Conservation (phyloP, 164 flowering plant species). For the Saururus chinensis region DNA sequence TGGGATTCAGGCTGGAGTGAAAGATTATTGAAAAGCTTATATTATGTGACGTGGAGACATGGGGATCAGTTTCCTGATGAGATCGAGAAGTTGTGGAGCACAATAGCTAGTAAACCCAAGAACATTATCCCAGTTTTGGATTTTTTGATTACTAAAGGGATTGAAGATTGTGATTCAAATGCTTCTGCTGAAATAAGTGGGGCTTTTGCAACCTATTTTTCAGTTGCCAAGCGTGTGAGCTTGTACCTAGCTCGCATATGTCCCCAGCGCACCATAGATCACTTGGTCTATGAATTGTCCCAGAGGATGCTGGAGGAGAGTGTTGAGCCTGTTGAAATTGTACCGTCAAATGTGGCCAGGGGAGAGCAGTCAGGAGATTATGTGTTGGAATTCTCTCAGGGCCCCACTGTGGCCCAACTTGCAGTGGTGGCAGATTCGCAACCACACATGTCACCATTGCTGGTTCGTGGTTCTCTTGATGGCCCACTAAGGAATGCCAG, state of each 20-base stretch:
- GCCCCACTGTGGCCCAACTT: constrained; percentile 60
- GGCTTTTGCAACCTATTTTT: constrained; percentile 95
- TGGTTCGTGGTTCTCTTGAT: constrained; percentile 92
- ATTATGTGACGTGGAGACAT: constrained; percentile 97
- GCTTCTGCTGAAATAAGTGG: constrained; percentile 97
- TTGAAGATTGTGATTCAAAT: constrained; percentile 98
- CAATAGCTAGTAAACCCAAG: constrained; percentile 87
- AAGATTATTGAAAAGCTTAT: constrained; percentile 83
- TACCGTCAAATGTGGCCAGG: constrained; percentile 39
- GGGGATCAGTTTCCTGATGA: constrained; percentile 99
- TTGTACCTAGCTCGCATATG: constrained; percentile 91
- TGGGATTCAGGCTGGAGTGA: constrained; percentile 99
- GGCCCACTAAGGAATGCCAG: constrained; percentile 85
- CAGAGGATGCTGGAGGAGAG: constrained; percentile 86
- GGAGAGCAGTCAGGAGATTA: constrained; percentile 47
- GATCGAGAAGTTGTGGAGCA: constrained; percentile 99
- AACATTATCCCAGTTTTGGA: constrained; percentile 95
- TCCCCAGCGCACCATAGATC: constrained; percentile 97
- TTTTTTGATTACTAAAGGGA: constrained; percentile 89
- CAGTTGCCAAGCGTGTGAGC: constrained; percentile 96
- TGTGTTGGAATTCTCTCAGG: constrained; percentile 90
- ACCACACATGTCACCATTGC: constrained; percentile 97
- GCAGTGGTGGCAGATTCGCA: constrained; percentile 69
- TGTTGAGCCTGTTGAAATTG: constrained; percentile 71
- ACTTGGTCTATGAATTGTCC: constrained; percentile 82